These are phyloP conservation scores for Hamamelis virginiana DNA, from an alignment of 164 flowering plant genomes.

Conservation along the genomic window DNA sequence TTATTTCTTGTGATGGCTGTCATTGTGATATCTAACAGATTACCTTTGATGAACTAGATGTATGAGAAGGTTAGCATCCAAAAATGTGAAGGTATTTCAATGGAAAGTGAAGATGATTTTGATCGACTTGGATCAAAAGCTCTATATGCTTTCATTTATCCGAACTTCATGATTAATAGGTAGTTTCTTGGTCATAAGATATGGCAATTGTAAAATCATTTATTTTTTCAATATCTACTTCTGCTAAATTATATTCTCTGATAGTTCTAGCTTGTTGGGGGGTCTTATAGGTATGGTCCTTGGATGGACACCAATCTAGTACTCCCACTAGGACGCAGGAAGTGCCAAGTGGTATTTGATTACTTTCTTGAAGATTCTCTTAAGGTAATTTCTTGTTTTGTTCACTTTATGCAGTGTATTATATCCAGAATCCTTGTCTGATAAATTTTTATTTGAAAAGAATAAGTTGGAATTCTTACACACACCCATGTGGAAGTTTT, in stretches of 20 bases:
- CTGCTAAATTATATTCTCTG: background rate
- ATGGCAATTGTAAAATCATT: background rate
- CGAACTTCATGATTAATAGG: conserved; percentile 96
- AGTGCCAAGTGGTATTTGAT: conserved; percentile 86
- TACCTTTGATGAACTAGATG: conserved; percentile 35
- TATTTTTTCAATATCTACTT: background rate
- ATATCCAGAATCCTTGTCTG: no score
- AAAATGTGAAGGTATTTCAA: conserved; percentile 51
- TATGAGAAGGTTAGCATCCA: conserved; percentile 88
- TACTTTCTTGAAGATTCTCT: conserved; percentile 69
- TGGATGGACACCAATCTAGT: conserved; percentile 99
- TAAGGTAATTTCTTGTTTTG: conserved; percentile 40
- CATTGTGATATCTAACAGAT: conserved; percentile 12
- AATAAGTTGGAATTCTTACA: no score
- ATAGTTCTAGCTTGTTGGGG: background rate
- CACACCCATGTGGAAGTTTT: no score
- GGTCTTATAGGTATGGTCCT: conserved; percentile 75
- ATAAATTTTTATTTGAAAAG: no score
- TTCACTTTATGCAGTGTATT: no score
- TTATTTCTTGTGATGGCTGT: background rate
- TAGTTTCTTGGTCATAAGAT: conserved; percentile 13
- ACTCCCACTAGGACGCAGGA: conserved; percentile 72
- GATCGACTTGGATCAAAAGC: conserved; percentile 82
- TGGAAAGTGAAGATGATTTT: conserved; percentile 34
- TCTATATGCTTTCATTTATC: conserved; percentile 86